Conservation (phyloP, 2,329 filamentous ascomycete genomes). For the Fusarium brevicatenulatum region DNA sequence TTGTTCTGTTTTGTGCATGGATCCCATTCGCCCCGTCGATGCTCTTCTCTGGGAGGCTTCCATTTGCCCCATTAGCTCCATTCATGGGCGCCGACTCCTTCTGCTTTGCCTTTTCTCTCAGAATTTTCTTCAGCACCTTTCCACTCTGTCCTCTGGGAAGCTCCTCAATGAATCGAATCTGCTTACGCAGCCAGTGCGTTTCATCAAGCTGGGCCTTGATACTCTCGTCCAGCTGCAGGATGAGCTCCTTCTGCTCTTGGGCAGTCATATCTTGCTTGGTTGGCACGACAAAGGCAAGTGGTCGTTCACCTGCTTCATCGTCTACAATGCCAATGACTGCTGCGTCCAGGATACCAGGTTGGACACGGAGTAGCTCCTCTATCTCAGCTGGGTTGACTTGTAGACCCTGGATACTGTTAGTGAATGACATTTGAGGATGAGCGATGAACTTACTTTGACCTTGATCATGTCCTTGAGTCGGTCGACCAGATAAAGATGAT, state of each 20-base stretch:
- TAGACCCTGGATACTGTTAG: not conserved
- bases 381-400: not conserved
- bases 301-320: not conserved
- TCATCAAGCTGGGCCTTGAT: not conserved
- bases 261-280: not conserved
- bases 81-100: not conserved
- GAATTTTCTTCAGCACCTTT: not conserved
- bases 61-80: not conserved
- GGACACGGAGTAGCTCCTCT: not conserved
- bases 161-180: not conserved
- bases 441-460: not conserved
- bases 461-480: conserved; percentile 1
- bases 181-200: not conserved
- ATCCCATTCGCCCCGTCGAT: not conserved
- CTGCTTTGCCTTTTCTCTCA: not conserved
- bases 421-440: accelerated
- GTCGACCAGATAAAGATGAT: not conserved
- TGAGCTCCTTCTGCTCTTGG: not conserved
- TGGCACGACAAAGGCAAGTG: not conserved
- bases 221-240: not conserved
- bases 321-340: not conserved
- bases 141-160: not conserved
- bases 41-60: accelerated
- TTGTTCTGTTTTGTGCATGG: not conserved
- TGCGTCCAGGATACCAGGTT: not conserved